Base-by-base conservation (phyloP, 441 rosid genomes). In the Isatis lusitanica region DNA sequence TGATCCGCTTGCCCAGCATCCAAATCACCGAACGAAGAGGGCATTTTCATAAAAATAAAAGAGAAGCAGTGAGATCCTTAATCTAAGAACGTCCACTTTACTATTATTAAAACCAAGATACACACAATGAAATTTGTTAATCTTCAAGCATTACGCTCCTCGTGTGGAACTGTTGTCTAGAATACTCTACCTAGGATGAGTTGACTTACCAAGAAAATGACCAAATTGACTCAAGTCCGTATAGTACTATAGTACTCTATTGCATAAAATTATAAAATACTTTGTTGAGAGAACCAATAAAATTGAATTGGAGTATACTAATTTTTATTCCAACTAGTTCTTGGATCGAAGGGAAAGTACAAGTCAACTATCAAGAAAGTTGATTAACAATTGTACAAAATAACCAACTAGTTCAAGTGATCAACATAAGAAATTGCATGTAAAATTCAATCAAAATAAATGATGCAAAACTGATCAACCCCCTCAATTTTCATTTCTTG, bases 151-250 rank as follows among this genome's bases (percentile, higher is more conserved):
- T 10, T 7, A 6, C 50, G 9, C 26, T 60, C 39, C 39, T 4
- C 50, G 1, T 16, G 48, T 71, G 24, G 3, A 10, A 3, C 8
- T 48, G 17, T 18, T 18, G 53, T 35, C 24, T 60, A 51, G 17
- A 46, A 24, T 55, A 64, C 24, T 56, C 51, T 35, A 4, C 24
- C 47, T 16, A 4, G 63, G 26, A 47, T 2, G 40, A 52, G 17
- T 74, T 68, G 65, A 68, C 70, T 62, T 62, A 8, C 44, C 44
- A 62, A 74, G 55, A n/a, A 65, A 65, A 56, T 6, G n/a, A 74
- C 18, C 39, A 67, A 44, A 26, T 13, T 68, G 79, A 75, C 70
- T 68, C 4, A 15, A 75, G 33, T 67, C 57, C 11, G 26, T 60
- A 47, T 36, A 66, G 71, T 56, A 56, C 57, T 63, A 4, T 57